Evolutionary conservation across 1,284 basidiomycete genomes (phyloP), one percentile per base, ranked within the genome.

Genomic region (Irpex sp.): DNA sequence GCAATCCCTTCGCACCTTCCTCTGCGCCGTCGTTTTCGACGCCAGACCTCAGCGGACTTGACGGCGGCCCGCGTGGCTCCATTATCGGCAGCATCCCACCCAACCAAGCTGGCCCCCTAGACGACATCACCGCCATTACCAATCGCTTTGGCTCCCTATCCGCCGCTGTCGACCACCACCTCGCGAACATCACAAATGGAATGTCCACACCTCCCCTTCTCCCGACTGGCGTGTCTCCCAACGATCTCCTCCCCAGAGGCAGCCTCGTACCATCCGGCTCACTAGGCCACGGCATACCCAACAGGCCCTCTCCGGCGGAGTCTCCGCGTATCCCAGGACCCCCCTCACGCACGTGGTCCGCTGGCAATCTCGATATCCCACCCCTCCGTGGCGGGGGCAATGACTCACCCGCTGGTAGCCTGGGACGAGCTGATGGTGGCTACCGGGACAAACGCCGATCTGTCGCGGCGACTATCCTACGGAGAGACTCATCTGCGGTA

Each of bases 111-210:
- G 79, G 79, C 50, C 85, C 87, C 33, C 72, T 78, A 13, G 90
- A 92, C 72, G 92, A 93, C 73, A 85, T 95, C 62, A 80, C 85
- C 7, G 84, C 87, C 55, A 89, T 95, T 49, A 89, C 91, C 7
- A 90, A 91, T 70, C 87, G 92, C 59, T 78, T 95, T 61, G 89
- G 89, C 68, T 91, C 89, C 9, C 78, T 95, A 65, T 94, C 92
- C 33, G 87, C 89, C 0, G 93, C 91, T n/a, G 93, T 95, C 56
- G 90, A 93, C 17, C 93, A 95, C 74, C 81, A 95, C 19, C 81
- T 93, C 17, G 87, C 88, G 63, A 69, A 77, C 43, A 33, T 55
- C 4, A 7, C n/a, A 19, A 21, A 21, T 3, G 21, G 21, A 21
- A 21, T 21, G 21, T 21, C 21, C 21, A 21, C 21, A 21, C 21